These are phyloP conservation scores for Eucalyptus sideroxylon DNA, from an alignment of 345 rosid genomes.

Conservation along the genomic window DNA sequence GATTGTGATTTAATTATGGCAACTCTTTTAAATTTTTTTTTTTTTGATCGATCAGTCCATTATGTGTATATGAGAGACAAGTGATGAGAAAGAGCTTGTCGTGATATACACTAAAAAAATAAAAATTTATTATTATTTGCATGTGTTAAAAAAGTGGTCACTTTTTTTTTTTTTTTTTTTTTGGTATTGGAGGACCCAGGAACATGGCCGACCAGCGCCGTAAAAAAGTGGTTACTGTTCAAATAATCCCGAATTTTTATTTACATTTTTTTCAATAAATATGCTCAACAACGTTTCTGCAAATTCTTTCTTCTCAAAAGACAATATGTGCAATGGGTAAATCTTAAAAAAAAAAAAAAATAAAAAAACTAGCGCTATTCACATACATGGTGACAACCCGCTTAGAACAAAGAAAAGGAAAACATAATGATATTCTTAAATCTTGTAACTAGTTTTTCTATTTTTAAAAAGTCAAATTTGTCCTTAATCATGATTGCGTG, in stretches of 20 bases:
- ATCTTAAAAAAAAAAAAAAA: background rate
- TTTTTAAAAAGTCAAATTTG: too few species aligned
- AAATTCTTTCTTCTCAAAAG: background rate
- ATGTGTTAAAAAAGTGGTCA: too few species aligned
- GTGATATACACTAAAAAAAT: background rate
- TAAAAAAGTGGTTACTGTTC: background rate
- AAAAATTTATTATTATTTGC: too few species aligned
- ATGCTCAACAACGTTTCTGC: background rate
- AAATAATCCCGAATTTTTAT: background rate
- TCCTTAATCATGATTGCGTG: background rate
- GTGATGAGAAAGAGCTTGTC: background rate
- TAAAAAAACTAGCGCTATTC: background rate
- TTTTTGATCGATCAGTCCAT: too few species aligned
- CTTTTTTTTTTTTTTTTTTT: too few species aligned
- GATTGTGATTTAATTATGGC: too few species aligned
- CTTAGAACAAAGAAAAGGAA: background rate
- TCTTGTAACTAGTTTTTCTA: background rate
- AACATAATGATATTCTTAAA: background rate
- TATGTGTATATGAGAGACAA: too few species aligned
- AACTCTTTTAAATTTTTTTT: too few species aligned
- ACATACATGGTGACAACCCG: background rate
- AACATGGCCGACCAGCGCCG: too few species aligned
- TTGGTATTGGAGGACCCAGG: too few species aligned
- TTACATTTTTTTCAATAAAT: too few species aligned
- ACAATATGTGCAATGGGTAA: background rate